phyloP scores from a whole-genome alignment of 2,329 filamentous ascomycete genomes.

The Neonectria ditissima region DNA sequence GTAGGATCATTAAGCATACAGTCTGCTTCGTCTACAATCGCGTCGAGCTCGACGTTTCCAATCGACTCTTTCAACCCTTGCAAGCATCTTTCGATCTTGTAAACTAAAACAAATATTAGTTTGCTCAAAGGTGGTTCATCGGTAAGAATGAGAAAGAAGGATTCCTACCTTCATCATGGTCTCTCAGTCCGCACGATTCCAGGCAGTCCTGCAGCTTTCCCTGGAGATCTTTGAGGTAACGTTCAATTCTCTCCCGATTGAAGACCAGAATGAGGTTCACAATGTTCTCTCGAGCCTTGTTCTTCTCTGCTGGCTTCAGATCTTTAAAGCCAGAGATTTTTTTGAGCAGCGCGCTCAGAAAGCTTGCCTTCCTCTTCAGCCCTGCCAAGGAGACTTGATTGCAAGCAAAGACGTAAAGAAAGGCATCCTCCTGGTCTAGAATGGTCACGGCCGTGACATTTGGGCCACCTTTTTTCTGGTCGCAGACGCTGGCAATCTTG shows the following conservation, averaged over 20 bases:
- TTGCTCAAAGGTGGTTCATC: not conserved
- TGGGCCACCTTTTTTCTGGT: constrained; percentile 42
- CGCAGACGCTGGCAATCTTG: constrained; percentile 48
- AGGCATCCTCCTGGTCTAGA: constrained; percentile 41
- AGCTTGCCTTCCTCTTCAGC: constrained; percentile 5
- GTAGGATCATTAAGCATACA: not conserved
- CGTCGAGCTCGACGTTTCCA: not conserved
- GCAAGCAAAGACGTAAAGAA: constrained; percentile 49
- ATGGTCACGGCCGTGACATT: constrained; percentile 49
- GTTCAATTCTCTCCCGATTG: constrained; percentile 31
- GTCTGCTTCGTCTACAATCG: not conserved
- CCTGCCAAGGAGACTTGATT: constrained; percentile 36
- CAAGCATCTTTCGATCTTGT: not conserved
- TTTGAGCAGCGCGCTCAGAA: constrained; percentile 27
- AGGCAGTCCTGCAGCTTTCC: constrained; percentile 28
- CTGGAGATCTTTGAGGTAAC: constrained; percentile 32
- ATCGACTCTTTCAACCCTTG: not conserved
- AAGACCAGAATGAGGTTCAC: constrained; percentile 37
- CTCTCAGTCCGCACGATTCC: constrained; percentile 5
- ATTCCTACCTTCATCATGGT: constrained; percentile 5
- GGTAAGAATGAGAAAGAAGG: too few species aligned
- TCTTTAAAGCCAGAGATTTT: constrained; percentile 19
- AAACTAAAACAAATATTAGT: not conserved
- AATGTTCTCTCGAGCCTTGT: not conserved
- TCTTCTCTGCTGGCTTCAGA: accelerated